A percentile compares a stretch with the other conserved stretches of the same genome.
These are phyloP conservation scores for Fusarium sulawesiense DNA, from an alignment of 2,329 filamentous ascomycete genomes.

Conservation along the genomic window DNA sequence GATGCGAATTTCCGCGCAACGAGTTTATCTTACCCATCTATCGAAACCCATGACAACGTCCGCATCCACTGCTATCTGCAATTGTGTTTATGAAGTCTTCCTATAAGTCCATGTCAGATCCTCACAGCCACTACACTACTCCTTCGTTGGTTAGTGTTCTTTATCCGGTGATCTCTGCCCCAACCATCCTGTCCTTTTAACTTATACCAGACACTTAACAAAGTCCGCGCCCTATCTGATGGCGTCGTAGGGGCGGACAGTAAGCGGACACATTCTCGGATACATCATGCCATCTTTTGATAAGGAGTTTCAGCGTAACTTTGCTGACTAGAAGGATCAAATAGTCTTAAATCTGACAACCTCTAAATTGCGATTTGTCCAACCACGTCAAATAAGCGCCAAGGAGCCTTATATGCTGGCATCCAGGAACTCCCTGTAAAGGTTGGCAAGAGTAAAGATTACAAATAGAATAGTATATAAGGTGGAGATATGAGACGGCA, in stretches of 20 bases:
- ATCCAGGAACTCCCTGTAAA: neutral
- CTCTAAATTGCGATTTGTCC: neutral
- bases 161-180: neutral
- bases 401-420: neutral
- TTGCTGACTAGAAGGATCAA: neutral
- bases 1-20: too few relatives aligned
- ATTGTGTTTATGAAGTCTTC: neutral
- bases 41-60: neutral
- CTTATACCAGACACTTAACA: slow-evolving; percentile 5
- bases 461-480: slow-evolving; percentile 18
- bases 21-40: neutral
- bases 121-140: neutral
- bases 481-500: neutral
- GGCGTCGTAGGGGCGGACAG: neutral
- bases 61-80: neutral
- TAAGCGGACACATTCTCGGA: slow-evolving; percentile 22
- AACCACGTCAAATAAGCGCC: slow-evolving; percentile 11
- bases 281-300: neutral
- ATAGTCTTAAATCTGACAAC: slow-evolving; percentile 22
- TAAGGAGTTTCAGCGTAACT: neutral
- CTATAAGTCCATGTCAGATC: neutral
- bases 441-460: neutral
- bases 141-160: neutral
- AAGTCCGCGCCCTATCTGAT: neutral
- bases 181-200: neutral